Percentiles rank a stretch among this genome's conserved stretches.
Evolutionary conservation across 2,329 filamentous ascomycete genomes (phyloP).

Genomic region (Hymenoscyphus fructigenus): DNA sequence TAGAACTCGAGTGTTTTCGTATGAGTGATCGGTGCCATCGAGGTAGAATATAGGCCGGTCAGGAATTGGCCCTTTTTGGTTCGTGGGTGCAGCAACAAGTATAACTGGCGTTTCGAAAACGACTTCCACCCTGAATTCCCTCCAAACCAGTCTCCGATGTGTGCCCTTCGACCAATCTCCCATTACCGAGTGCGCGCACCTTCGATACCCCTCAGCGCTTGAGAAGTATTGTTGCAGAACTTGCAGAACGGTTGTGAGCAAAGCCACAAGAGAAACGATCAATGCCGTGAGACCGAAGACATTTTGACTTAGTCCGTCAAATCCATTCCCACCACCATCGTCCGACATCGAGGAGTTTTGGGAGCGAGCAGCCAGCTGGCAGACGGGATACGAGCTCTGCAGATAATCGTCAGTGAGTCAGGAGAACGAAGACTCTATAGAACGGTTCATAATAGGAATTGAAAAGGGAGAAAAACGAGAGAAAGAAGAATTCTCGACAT

Average conservation of each 20-base stretch:
- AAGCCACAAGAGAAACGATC: slow-evolving; percentile 38
- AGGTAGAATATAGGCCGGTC: slow-evolving; percentile 28
- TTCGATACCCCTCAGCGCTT: slow-evolving; percentile 40
- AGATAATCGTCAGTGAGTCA: slow-evolving; percentile 8
- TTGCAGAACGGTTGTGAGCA: slow-evolving; percentile 36
- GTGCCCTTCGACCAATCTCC: slow-evolving; percentile 36
- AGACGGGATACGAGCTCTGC: slow-evolving; percentile 1
- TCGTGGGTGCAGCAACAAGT: slow-evolving; percentile 31
- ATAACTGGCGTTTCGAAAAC: slow-evolving; percentile 40
- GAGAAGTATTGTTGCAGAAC: slow-evolving; percentile 41
- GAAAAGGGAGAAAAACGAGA: neutral
- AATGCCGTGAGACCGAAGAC: slow-evolving; percentile 36
- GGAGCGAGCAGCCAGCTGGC: neutral
- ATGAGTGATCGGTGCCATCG: slow-evolving; percentile 29
- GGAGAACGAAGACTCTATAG: slow-evolving; percentile 1
- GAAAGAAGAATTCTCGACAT: neutral
- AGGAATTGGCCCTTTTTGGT: slow-evolving; percentile 31
- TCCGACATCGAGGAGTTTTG: slow-evolving; percentile 1
- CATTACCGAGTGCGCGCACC: slow-evolving; percentile 37
- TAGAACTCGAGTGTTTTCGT: slow-evolving; percentile 26
- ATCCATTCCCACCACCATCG: slow-evolving; percentile 12
- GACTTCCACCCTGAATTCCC: slow-evolving; percentile 41
- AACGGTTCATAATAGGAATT: slow-evolving; percentile 6
- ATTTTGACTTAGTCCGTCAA: slow-evolving; percentile 33
- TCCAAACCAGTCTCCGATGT: slow-evolving; percentile 33